A percentile compares a stretch with the other conserved stretches of the same genome.
These are phyloP conservation scores for Geotrichum candidum DNA, from an alignment of 1,139 yeast species.

Conservation along the genomic window DNA sequence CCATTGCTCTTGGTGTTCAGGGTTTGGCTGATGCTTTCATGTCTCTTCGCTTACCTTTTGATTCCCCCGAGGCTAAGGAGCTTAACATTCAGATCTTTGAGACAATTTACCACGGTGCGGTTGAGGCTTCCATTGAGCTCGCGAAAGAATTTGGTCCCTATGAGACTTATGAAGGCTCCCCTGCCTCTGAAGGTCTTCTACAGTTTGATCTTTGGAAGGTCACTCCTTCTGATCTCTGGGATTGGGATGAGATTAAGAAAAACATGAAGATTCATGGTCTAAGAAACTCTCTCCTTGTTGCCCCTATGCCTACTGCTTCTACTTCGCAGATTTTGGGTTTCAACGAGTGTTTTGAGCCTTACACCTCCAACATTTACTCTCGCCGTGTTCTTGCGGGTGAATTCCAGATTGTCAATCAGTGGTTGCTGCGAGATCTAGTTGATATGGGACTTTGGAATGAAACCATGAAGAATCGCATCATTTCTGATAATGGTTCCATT, in stretches of 20 bases:
- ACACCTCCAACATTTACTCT: constrained; percentile 68
- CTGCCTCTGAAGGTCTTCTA: constrained; percentile 60
- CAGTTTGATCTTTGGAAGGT: constrained; percentile 70
- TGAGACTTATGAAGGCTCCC: constrained; percentile 58
- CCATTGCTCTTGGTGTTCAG: constrained; percentile 75
- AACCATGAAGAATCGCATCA: constrained; percentile 60
- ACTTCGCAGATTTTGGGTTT: constrained; percentile 76
- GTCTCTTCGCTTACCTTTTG: constrained; percentile 61
- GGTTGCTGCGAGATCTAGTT: constrained; percentile 60
- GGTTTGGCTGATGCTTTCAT: constrained; percentile 72
- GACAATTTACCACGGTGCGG: constrained; percentile 74
- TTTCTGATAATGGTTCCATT: constrained; percentile 70
- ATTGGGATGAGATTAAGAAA: constrained; percentile 58
- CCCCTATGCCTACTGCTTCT: constrained; percentile 85
- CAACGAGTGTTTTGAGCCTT: constrained; percentile 77
- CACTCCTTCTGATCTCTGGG: constrained; percentile 52
- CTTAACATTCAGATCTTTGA: constrained; percentile 68
- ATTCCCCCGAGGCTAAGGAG: constrained; percentile 51
- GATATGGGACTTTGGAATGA: constrained; percentile 68
- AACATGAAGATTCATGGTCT: constrained; percentile 51
- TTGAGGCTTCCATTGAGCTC: constrained; percentile 62
- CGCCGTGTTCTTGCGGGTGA: constrained; percentile 75
- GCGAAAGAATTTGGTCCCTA: constrained; percentile 56
- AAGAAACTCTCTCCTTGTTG: constrained; percentile 67
- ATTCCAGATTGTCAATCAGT: constrained; percentile 69